These are phyloP conservation scores for Tilletia setariae DNA, from an alignment of 1,284 basidiomycete species.

Conservation along the genomic window DNA sequence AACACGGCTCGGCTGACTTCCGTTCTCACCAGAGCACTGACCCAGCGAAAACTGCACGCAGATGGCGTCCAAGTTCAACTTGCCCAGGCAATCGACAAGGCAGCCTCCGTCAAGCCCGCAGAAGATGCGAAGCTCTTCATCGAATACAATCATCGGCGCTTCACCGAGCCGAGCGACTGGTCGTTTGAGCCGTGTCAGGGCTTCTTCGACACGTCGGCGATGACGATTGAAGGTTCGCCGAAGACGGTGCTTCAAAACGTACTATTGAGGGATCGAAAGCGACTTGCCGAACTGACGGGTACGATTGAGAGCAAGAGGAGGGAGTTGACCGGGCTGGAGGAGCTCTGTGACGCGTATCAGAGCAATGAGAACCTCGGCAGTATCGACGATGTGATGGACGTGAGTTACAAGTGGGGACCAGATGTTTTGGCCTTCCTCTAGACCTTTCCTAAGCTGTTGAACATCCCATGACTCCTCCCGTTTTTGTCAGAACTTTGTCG, in stretches of 20 bases:
- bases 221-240: constrained; percentile 30
- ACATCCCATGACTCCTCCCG: no score
- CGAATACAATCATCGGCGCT: constrained; percentile 34
- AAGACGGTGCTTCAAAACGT: constrained; percentile 35
- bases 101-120: constrained; percentile 21
- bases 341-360: constrained; percentile 34
- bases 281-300: constrained; percentile 31
- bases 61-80: constrained; percentile 1
- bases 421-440: no score
- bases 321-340: constrained; percentile 33
- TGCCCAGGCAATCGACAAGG: constrained; percentile 9
- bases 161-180: constrained; percentile 34
- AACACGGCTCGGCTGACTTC: constrained; percentile 26
- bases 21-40: constrained; percentile 20
- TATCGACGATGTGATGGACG: constrained; percentile 37
- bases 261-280: constrained; percentile 27
- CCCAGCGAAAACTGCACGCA: background rate
- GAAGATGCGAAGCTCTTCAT: constrained; percentile 31
- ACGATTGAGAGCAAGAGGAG: constrained; percentile 28
- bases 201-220: constrained; percentile 40
- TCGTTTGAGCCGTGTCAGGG: constrained; percentile 38
- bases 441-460: no score
- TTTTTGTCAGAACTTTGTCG: constrained; percentile 36
- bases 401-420: no score
- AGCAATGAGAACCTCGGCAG: constrained; percentile 31